Base-by-base conservation (phyloP, 192 early-diverging fungal genomes). In the Oehlia diaphana region DNA sequence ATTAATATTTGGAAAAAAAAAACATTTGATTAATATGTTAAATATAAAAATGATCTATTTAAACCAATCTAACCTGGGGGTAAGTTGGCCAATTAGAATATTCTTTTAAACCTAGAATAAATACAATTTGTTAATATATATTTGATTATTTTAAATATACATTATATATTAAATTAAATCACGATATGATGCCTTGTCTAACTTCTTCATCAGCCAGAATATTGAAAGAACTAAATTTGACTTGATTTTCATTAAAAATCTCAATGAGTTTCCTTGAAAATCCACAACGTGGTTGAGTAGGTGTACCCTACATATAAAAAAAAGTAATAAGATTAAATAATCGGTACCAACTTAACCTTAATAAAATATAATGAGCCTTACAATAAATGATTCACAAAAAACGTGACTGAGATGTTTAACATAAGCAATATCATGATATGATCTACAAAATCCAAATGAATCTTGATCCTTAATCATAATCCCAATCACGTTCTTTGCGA, bases 141-240 rank as follows among this genome's bases (percentile, higher is more conserved):
- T 16, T 70, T 13, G 42, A 53, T 21, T 12, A 44, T 44, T 31
- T 44, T 44, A 44, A 4, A 80, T 9, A 33, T 6, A 23, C 63
- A 33, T 73, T 81, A 69, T 63, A 44, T 5, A 58, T 47, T 33
- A 50, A 53, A 28, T 35, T 47, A 47, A 47, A 47, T 47, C 10
- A 47, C 39, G 7, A 47, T 53, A 96, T 95, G 85, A 96, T 95
- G 80, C 95, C 97, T 77, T 92, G 90, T 75, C 96, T 92, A 74
- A 99, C 89, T 70, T 96, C 95, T 63, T 95, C 94, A 84, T 99
- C 96, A 33, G 95, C 92, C 42, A 98, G 83, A 74, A 96, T 93
- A 83, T 98, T 93, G 79, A 96, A 91, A n/a, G 92, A 94, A 47
- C 94, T 94, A 83, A 94, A 98, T 74, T 91, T 89, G 77, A 93